These are phyloP conservation scores for Dioszegia crocea DNA, from an alignment of 768 basidiomycete genomes.

Conservation along the genomic window DNA sequence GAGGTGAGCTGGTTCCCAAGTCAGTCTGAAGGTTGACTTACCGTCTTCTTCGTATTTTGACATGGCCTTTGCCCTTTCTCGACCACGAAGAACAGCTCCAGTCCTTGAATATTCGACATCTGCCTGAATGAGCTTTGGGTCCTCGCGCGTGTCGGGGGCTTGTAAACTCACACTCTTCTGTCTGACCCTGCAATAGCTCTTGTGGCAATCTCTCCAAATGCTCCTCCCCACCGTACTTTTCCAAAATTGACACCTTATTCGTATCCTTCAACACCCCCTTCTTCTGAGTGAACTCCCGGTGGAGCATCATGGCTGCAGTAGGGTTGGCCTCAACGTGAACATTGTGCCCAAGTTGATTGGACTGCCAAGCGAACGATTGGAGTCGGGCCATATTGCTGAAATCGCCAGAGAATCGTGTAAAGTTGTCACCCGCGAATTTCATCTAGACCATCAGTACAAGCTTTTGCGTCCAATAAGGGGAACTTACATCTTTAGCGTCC, in stretches of 20 bases:
- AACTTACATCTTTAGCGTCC: constrained; percentile 76
- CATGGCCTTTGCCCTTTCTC: constrained; percentile 75
- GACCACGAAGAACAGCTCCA: constrained; percentile 85
- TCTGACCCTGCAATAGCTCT: constrained; percentile 90
- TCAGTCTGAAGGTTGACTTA: constrained; percentile 51
- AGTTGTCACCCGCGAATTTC: constrained; percentile 94
- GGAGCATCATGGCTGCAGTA: constrained; percentile 87
- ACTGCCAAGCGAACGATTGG: constrained; percentile 97
- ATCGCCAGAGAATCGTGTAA: constrained; percentile 83
- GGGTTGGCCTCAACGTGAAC: constrained; percentile 95
- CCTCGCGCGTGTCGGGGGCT: not conserved
- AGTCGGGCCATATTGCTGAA: constrained; percentile 86
- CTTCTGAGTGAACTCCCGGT: constrained; percentile 84
- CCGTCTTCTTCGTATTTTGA: constrained; percentile 98
- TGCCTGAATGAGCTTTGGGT: constrained; percentile 10
- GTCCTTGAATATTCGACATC: constrained; percentile 91
- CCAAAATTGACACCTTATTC: constrained; percentile 81
- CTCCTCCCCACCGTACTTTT: constrained; percentile 89
- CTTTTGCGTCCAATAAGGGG: not conserved
- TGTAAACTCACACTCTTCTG: constrained; percentile 65
- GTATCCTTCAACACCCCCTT: constrained; percentile 86
- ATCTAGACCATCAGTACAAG: constrained; percentile 14
- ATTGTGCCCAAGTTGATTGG: constrained; percentile 80
- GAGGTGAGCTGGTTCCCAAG: not conserved
- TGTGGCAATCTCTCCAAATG: constrained; percentile 80